Evolutionary conservation across 2,329 filamentous ascomycete genomes (phyloP).

Genomic region (Fusarium sp.): DNA sequence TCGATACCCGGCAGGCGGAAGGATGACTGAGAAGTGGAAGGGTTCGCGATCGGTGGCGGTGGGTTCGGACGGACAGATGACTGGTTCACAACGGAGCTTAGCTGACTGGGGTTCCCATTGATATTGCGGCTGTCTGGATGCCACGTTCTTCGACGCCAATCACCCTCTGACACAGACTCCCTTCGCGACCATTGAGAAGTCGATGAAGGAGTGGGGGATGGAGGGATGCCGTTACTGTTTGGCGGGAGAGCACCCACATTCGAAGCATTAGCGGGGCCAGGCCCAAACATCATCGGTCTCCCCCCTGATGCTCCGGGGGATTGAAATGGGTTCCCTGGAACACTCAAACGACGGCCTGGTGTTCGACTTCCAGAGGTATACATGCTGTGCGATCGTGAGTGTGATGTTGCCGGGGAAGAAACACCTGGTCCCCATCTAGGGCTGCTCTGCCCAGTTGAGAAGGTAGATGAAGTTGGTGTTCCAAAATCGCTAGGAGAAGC

Average conservation of each 20-base stretch:
- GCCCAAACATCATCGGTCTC: slow-evolving; percentile 63
- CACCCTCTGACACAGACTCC: slow-evolving; percentile 76
- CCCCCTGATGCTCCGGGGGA: slow-evolving; percentile 66
- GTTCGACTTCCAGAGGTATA: slow-evolving; percentile 71
- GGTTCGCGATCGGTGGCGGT: slow-evolving; percentile 58
- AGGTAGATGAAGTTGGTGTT: slow-evolving; percentile 85
- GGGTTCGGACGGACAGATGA: slow-evolving; percentile 66
- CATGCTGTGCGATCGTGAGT: slow-evolving; percentile 77
- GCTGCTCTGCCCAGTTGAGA: slow-evolving; percentile 79
- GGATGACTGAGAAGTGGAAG: slow-evolving; percentile 62
- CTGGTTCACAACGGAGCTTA: slow-evolving; percentile 80
- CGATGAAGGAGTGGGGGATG: slow-evolving; percentile 73
- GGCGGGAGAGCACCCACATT: slow-evolving; percentile 64
- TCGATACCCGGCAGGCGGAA: slow-evolving; percentile 88
- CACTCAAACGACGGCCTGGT: slow-evolving; percentile 79
- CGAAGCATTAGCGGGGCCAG: slow-evolving; percentile 65
- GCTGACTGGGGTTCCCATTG: slow-evolving; percentile 72
- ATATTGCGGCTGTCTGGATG: slow-evolving; percentile 80
- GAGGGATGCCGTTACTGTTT: slow-evolving; percentile 66
- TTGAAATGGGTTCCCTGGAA: slow-evolving; percentile 81
- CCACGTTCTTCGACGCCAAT: slow-evolving; percentile 88
- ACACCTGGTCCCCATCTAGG: slow-evolving; percentile 76
- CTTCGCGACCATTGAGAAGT: slow-evolving; percentile 70
- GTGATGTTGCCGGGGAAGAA: slow-evolving; percentile 76
- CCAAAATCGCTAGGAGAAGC: slow-evolving; percentile 79